Evolutionary conservation across 495 filamentous ascomycete genomes (phyloP).

Genomic region (Aspergillus haitiensis): DNA sequence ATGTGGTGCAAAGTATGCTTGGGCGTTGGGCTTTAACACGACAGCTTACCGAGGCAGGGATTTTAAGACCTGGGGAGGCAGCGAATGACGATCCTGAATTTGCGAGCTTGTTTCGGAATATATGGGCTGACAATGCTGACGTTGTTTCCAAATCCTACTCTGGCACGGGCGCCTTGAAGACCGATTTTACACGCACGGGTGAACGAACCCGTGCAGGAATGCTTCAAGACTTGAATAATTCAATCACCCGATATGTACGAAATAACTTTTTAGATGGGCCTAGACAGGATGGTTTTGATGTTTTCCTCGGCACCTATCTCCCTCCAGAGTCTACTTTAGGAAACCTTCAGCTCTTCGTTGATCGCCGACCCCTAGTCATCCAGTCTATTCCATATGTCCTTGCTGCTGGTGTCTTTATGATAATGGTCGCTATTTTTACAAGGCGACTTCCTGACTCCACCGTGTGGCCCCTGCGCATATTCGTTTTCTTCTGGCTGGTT

Average conservation of each 20-base stretch:
- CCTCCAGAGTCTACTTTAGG: conserved; percentile 65
- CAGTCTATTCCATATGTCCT: conserved; percentile 89
- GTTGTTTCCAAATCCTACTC: conserved; percentile 89
- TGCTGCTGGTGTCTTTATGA: conserved; percentile 81
- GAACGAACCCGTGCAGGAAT: conserved; percentile 79
- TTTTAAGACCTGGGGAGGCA: conserved; percentile 68
- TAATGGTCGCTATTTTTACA: conserved; percentile 76
- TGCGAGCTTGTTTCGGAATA: conserved; percentile 85
- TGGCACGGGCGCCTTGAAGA: conserved; percentile 94
- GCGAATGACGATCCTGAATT: conserved; percentile 73
- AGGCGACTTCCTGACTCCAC: conserved; percentile 63
- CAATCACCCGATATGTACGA: conserved; percentile 75
- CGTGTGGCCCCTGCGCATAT: conserved; percentile 74
- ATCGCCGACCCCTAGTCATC: conserved; percentile 80
- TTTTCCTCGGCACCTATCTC: conserved; percentile 84
- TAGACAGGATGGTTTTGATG: conserved; percentile 89
- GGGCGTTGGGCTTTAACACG: conserved; percentile 83
- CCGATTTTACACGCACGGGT: conserved; percentile 89
- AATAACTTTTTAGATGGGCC: conserved; percentile 96
- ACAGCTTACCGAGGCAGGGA: conserved; percentile 78
- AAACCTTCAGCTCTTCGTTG: conserved; percentile 70
- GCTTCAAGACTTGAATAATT: conserved; percentile 79
- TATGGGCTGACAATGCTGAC: conserved; percentile 98
- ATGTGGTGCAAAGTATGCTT: conserved; percentile 95
- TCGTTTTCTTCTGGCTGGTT: conserved; percentile 71